Evolutionary conservation across 2,329 filamentous ascomycete species (phyloP).

Genomic region (Exserohilum rostratum): DNA sequence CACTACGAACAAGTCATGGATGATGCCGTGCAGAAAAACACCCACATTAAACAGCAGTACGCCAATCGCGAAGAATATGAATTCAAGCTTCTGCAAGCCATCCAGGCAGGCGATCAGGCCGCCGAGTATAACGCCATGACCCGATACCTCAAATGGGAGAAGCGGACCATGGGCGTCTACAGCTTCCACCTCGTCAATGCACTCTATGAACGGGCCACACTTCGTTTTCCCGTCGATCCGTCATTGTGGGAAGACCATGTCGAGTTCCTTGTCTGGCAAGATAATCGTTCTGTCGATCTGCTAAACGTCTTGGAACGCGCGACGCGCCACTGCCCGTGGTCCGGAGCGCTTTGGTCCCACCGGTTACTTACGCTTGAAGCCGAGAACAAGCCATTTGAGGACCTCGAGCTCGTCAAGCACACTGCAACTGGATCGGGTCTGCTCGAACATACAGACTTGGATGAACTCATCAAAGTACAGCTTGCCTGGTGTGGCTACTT

Average conservation of each 20-base stretch:
- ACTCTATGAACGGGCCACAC: constrained; percentile 80
- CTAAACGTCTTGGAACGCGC: constrained; percentile 79
- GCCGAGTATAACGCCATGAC: constrained; percentile 61
- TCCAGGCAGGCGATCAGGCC: constrained; percentile 61
- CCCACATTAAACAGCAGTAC: constrained; percentile 68
- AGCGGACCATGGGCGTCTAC: constrained; percentile 62
- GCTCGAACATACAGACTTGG: constrained; percentile 83
- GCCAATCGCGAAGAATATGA: constrained; percentile 71
- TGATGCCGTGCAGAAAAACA: constrained; percentile 67
- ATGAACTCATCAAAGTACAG: constrained; percentile 88
- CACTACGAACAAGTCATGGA: constrained; percentile 78
- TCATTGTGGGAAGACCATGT: constrained; percentile 83
- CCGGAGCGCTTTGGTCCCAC: constrained; percentile 86
- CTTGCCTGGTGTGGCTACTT: constrained; percentile 94
- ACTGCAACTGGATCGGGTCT: constrained; percentile 85
- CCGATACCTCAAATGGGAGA: constrained; percentile 88
- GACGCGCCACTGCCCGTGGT: constrained; percentile 91
- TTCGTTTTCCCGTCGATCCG: constrained; percentile 74
- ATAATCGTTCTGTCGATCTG: constrained; percentile 55
- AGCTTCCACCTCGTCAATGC: constrained; percentile 62
- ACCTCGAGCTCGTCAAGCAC: constrained; percentile 90
- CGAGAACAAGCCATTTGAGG: constrained; percentile 74
- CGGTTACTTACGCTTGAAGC: constrained; percentile 86
- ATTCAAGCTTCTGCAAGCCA: constrained; percentile 66
- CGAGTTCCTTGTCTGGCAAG: constrained; percentile 68